Conservation (phyloP, 495 filamentous ascomycete genomes). For the Xylaria intraflava region DNA sequence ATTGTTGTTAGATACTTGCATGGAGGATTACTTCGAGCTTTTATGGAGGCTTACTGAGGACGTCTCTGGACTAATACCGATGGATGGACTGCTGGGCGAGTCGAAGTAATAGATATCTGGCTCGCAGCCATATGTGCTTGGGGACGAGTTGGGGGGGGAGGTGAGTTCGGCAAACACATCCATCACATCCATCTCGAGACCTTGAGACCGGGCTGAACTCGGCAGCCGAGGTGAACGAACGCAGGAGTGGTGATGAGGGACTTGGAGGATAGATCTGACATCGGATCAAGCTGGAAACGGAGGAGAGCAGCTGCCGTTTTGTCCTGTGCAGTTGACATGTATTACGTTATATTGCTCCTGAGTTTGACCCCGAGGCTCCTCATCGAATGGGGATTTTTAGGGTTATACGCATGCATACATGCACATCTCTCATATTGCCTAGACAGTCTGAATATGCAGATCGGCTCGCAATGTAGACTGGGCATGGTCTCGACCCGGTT, state of each 20-base stretch:
- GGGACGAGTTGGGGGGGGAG: not conserved
- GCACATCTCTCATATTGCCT: not conserved
- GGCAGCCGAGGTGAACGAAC: too few relatives aligned
- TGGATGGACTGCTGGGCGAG: not conserved
- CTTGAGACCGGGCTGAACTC: not conserved
- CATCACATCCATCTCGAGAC: not conserved
- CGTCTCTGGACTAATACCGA: not conserved
- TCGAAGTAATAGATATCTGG: not conserved
- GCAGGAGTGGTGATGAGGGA: too few relatives aligned
- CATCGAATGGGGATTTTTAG: not conserved
- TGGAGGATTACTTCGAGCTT: not conserved
- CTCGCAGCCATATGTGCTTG: not conserved
- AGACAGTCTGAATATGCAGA: not conserved
- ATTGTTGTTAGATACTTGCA: conserved; percentile 7
- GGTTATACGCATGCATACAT: not conserved
- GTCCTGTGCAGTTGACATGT: not conserved
- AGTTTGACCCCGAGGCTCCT: not conserved
- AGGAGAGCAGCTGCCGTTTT: not conserved
- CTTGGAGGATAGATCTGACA: not conserved
- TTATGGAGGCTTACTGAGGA: not conserved
- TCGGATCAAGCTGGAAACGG: not conserved
- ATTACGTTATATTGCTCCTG: not conserved
- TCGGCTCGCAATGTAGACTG: not conserved
- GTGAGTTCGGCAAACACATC: not conserved
- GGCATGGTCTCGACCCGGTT: not conserved